Evolutionary conservation across 106 monocot species (phyloP), one percentile per base, ranked within the genome.

Genomic region (Apostasia shenzhenica): DNA sequence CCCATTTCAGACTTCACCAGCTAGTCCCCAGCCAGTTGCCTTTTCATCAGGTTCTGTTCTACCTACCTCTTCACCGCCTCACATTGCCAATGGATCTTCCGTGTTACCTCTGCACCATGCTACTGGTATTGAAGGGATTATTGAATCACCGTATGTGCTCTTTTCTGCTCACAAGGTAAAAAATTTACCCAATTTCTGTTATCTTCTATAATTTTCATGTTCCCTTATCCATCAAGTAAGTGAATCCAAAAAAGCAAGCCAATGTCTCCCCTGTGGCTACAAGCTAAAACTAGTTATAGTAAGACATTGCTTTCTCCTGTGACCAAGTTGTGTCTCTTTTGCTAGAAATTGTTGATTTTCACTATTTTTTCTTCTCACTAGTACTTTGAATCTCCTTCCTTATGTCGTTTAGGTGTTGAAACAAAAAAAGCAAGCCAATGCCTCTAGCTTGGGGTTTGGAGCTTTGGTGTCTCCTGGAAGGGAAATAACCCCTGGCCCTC

Each of bases 101-200:
- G 86, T 83, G 58, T 65, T 84, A 49, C 81, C 81, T 0, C 8
- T 81, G 46, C 80, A 71, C n/a, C 74, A 80, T 57, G 46, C 88
- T 41, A 40, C 84, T 14, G 51, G 60, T 37, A 54, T 81, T 42
- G 86, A 81, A 9, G 89, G 87, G 41, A 64, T 75, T 26, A 75
- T 69, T 61, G 93, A 87, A 60, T 90, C 83, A 1, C 97, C 89
- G 8, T 99, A 90, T 73, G 92, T 99, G 45, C 83, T 87, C 54
- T 99, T 99, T 74, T 87, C 97, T 51, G 82, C 92, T 45, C 90
- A 93, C 81, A 99, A 87, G 97, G 97, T 93, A 84, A 26, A 26
- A 26, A 26, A 26, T 26, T 26, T 26, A 26, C 26, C 26, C 26
- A 26, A 26, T 26, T 26, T 0, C 26, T 26, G 26, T 50, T 3